A percentile compares a stretch with the other conserved stretches of the same genome.
phyloP scores from a whole-genome alignment of 805 yeast species.

The Metschnikowia borealis region DNA sequence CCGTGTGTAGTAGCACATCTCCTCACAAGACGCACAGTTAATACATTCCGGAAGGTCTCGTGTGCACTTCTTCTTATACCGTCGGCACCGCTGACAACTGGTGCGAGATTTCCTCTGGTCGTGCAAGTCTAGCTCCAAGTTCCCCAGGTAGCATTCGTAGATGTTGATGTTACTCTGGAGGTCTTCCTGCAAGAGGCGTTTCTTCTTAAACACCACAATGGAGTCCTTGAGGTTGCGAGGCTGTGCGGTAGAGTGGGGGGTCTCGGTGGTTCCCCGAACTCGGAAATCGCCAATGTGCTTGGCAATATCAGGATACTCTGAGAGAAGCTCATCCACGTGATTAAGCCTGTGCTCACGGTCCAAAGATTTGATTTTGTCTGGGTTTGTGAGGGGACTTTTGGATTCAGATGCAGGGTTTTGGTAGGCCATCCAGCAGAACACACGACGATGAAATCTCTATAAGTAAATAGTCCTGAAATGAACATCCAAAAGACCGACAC shows the following conservation, averaged over 20 bases:
- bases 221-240: constrained; percentile 12
- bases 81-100: constrained; percentile 31
- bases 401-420: not conserved
- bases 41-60: constrained; percentile 30
- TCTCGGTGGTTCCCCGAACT: constrained; percentile 7
- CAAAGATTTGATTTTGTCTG: not conserved
- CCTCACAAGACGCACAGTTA: constrained; percentile 28
- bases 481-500: not conserved
- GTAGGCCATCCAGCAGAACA: not conserved
- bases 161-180: constrained; percentile 17
- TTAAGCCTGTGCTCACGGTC: not conserved
- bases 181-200: constrained; percentile 18
- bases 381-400: not conserved
- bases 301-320: constrained; percentile 18
- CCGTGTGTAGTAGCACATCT: constrained; percentile 25
- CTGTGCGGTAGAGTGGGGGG: constrained; percentile 1
- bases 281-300: constrained; percentile 23
- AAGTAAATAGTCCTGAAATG: not conserved
- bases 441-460: not conserved
- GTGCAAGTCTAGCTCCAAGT: constrained; percentile 19
- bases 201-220: constrained; percentile 29
- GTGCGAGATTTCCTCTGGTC: constrained; percentile 22
- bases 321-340: constrained; percentile 5
- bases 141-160: constrained; percentile 19
- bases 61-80: constrained; percentile 29